These are phyloP conservation scores for Extremus antarcticus DNA, from an alignment of 495 filamentous ascomycete species.

Conservation along the genomic window DNA sequence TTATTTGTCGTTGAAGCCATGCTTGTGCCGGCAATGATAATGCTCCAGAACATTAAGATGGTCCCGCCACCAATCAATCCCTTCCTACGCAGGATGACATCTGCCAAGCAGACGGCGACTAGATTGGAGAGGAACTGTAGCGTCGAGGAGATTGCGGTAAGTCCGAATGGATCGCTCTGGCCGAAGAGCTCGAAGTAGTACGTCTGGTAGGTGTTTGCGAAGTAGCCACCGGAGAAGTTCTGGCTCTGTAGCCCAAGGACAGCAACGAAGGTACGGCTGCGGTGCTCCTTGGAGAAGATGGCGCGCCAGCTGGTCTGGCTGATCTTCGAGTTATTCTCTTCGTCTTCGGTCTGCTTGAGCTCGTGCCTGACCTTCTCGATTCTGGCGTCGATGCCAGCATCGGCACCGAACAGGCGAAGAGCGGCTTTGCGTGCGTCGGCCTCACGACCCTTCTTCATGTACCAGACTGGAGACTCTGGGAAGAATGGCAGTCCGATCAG, in stretches of 20 bases:
- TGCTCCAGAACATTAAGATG: not conserved
- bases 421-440: not conserved
- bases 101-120: not conserved
- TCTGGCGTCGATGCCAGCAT: not conserved
- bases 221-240: slow-evolving; percentile 5
- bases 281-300: slow-evolving; percentile 2
- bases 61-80: slow-evolving; percentile 1
- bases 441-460: slow-evolving; percentile 3
- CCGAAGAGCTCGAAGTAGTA: slow-evolving; percentile 4
- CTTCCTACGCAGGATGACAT: slow-evolving; percentile 2
- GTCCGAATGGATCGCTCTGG: slow-evolving; percentile 2
- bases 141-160: slow-evolving; percentile 1
- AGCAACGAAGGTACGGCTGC: not conserved
- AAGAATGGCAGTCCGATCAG: slow-evolving; percentile 5
- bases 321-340: not conserved
- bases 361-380: not conserved
- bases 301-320: slow-evolving; percentile 5
- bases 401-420: not conserved
- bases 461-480: slow-evolving; percentile 9
- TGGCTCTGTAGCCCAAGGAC: not conserved
- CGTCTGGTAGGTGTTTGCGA: slow-evolving; percentile 4
- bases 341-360: not conserved
- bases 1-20: not conserved
- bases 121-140: slow-evolving; percentile 1
- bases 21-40: not conserved